These are phyloP conservation scores for Phytopythium ostracodes DNA, from an alignment of 352 stramenopile genomes.

Conservation along the genomic window DNA sequence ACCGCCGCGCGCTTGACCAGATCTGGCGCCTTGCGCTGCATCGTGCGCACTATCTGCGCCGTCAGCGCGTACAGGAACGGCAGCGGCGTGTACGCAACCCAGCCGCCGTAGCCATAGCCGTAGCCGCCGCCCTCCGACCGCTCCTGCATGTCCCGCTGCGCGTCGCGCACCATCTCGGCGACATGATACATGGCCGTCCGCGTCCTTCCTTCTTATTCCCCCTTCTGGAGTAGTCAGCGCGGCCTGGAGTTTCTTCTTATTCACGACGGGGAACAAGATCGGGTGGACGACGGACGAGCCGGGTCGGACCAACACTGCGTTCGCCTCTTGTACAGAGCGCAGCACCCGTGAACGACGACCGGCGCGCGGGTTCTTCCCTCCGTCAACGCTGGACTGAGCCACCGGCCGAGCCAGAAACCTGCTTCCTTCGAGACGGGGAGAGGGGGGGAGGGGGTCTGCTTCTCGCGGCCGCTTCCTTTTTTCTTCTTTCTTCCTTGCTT, in stretches of 20 bases:
- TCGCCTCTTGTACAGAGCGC: no score
- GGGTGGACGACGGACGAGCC: background rate
- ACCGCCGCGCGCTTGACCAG: slow-evolving; percentile 68
- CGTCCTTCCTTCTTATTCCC: background rate
- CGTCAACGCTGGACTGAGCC: no score
- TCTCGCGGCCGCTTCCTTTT: background rate
- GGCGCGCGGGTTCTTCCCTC: no score
- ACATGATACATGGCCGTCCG: slow-evolving; percentile 66
- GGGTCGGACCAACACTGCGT: no score
- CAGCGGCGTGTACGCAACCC: slow-evolving; percentile 70
- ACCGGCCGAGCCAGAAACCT: no score
- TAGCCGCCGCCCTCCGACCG: slow-evolving; percentile 43
- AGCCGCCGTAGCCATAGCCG: slow-evolving; percentile 15
- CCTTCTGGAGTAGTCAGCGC: background rate
- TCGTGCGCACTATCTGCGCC: slow-evolving; percentile 63
- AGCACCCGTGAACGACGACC: no score
- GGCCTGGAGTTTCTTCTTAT: background rate
- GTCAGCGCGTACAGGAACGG: slow-evolving; percentile 68
- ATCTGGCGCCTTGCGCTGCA: slow-evolving; percentile 73
- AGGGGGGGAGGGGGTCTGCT: background rate
- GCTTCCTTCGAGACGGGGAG: no score
- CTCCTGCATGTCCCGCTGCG: slow-evolving; percentile 73
- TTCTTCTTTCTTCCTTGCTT: background rate
- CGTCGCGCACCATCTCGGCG: slow-evolving; percentile 80
- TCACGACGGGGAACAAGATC: background rate